These are phyloP conservation scores for Ceratocystiopsis sp. DNA, from an alignment of 2,329 filamentous ascomycete genomes.

Conservation along the genomic window DNA sequence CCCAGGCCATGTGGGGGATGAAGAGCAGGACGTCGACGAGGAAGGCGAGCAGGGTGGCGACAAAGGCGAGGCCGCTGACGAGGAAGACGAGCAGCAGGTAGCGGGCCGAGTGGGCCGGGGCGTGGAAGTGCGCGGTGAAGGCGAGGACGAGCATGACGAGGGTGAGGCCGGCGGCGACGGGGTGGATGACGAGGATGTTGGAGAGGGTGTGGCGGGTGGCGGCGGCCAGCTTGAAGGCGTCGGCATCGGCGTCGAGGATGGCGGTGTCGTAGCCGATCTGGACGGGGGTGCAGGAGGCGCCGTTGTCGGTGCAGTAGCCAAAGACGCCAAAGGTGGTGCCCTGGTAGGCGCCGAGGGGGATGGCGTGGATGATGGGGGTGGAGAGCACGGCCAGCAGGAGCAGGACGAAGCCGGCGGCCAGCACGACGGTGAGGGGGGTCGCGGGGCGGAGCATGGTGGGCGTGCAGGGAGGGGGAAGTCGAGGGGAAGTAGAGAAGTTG, in stretches of 20 bases:
- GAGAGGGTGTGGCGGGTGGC: conserved; percentile 50
- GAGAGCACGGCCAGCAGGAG: conserved; percentile 80
- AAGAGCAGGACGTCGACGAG: conserved; percentile 88
- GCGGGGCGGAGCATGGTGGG: conserved; percentile 66
- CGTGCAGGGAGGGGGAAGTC: no score
- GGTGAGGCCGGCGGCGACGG: conserved; percentile 72
- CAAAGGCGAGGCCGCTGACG: conserved; percentile 66
- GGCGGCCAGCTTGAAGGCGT: conserved; percentile 38
- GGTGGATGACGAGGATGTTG: conserved; percentile 79
- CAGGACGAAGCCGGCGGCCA: conserved; percentile 70
- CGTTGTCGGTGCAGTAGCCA: conserved; percentile 55
- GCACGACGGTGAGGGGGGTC: conserved; percentile 73
- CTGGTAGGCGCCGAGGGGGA: conserved; percentile 64
- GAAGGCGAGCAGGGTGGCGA: conserved; percentile 68
- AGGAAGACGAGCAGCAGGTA: conserved; percentile 78
- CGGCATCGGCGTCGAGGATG: conserved; percentile 9
- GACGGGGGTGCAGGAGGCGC: conserved; percentile 51
- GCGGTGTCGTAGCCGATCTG: conserved; percentile 60
- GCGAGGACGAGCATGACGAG: conserved; percentile 73
- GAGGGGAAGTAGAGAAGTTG: no score
- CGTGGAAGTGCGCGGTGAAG: conserved; percentile 67
- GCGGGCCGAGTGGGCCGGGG: conserved; percentile 73
- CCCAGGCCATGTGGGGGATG: conserved; percentile 85
- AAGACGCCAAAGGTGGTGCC: conserved; percentile 81
- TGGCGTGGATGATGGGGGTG: conserved; percentile 70